Evolutionary conservation across 1,139 yeast species (phyloP), one percentile per base, ranked within the genome.

Genomic region (Entelexis paramagnoliae): DNA sequence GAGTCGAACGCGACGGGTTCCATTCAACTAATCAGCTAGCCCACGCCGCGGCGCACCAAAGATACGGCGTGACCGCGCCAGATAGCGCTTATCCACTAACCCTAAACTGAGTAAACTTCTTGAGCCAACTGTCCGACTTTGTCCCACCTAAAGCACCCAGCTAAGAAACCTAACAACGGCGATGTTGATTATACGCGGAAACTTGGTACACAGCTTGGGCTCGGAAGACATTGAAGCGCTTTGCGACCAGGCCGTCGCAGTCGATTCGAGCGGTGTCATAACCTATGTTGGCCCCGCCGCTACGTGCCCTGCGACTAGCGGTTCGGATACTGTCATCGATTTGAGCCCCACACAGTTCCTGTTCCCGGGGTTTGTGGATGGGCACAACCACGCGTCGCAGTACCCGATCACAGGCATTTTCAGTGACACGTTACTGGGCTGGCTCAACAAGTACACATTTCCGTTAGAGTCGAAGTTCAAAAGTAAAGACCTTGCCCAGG

Each of bases 351-450:
- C 51, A 38, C 58, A 57, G 41, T 56, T 89, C 65, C 78, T 83
- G 61, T 79, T 86, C 62, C 98, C 98, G 0, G 98, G 98, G 1
- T 88, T 91, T 61, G 72, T 91, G 14, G 98, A 91, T 63, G 88
- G 97, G 1, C 98, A 91, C 64, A 87, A 88, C 55, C 98, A 91
- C 66, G 96, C 97, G 0, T 83, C 97, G 4, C 98, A 91, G 68
- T 91, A 80, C 65, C 96, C 97, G n/a, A 91, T 91, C 66, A 75
- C 79, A 48, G 97, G 97, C 1, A 79, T 91, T 39, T 93, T 94
- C 56, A 88, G 95, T 45, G 85, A 83, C 56, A 93, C 95, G 1
- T 72, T 91, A 49, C 72, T 91, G 51, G 94, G 89, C 58, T 91
- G 98, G 98, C 73, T 91, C 48, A 76, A 79, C 35, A 78, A 76